A percentile compares a stretch with the other conserved stretches of the same genome.
These are phyloP conservation scores for Papiliotrema fonsecae DNA, from an alignment of 1,284 basidiomycete species.

Conservation along the genomic window DNA sequence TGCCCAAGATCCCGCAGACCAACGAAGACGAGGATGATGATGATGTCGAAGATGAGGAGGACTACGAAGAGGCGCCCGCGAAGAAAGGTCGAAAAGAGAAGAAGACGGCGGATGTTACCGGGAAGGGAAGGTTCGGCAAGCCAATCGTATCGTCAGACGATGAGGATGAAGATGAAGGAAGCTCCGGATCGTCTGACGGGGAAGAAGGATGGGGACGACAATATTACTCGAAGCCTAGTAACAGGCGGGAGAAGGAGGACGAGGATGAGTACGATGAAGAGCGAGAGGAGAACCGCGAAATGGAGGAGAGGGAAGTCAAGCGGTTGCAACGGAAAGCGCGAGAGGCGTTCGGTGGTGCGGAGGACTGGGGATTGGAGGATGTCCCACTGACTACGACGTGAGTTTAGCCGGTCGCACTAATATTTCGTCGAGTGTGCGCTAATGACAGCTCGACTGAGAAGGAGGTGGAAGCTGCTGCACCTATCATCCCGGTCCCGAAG, in stretches of 20 bases:
- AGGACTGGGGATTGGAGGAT: constrained; percentile 76
- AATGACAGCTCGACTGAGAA: not conserved
- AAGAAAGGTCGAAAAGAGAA: constrained; percentile 49
- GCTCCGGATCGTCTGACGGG: constrained; percentile 36
- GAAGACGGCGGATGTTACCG: constrained; percentile 38
- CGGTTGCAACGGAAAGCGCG: constrained; percentile 71
- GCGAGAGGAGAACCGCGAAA: constrained; percentile 72
- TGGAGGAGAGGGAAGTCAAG: constrained; percentile 82
- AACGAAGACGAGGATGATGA: constrained; percentile 46
- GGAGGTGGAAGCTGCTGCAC: constrained; percentile 1
- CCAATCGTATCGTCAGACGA: constrained; percentile 52
- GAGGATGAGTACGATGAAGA: constrained; percentile 65
- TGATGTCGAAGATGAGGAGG: constrained; percentile 42
- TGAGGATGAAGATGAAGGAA: constrained; percentile 51
- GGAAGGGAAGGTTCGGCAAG: constrained; percentile 47
- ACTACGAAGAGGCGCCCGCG: constrained; percentile 38
- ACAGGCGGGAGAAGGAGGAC: constrained; percentile 62
- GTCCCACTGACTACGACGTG: constrained; percentile 18
- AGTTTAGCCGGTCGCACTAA: not conserved
- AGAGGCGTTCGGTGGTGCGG: constrained; percentile 63
- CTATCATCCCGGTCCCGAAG: constrained; percentile 22
- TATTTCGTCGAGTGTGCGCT: not conserved
- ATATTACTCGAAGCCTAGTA: constrained; percentile 64
- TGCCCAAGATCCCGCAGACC: constrained; percentile 37
- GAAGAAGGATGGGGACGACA: constrained; percentile 73